Base-by-base conservation (phyloP, 257 asterid species). In the Phtheirospermum japonicum region DNA sequence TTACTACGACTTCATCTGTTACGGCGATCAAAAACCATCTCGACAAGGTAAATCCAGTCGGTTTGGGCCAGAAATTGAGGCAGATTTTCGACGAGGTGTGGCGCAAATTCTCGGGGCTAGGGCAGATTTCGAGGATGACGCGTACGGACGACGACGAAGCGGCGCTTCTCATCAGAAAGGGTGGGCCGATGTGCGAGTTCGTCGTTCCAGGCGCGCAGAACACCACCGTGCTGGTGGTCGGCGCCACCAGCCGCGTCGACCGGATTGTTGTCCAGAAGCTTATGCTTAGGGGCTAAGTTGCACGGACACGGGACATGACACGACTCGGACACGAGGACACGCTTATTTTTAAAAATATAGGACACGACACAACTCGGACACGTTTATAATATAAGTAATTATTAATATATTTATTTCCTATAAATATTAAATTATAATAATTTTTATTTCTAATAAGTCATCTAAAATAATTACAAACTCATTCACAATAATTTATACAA, bases 191-290 rank as follows among this genome's bases (percentile, higher is more conserved):
- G 97, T 89, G 99, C 64, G 97, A 92, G 71, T 92, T 92, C 43
- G 88, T 89, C 32, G 71, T 86, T 42, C 99, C 99, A 46, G 97
- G 95, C 13, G 99, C 99, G 34, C 99, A 92, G 85, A 92, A 89
- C 73, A 89, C 99, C 64, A 85, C 85, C 66, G 96, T 92, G 69
- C 91, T 92, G 10, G 96, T 92, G 14, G 96, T 92, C 19, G 98
- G 98, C 45, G 97, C 95, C 55, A 89, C 98, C 76, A 89, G 98
- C 73, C 95, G 98, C 64, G 95, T 92, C 4, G 99, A 97, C 63
- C 85, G 99, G 64, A 78, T 92, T 53, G 93, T 92, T 1, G 90
- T 92, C 50, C 80, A 97, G 7, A 92, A 92, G 75, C 97, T 92
- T 66, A 89, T 92, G 97, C 92, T 92, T 30, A 86, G 99, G 66